phyloP scores from a whole-genome alignment of 768 basidiomycete species.

The Pulveroboletus sp. region DNA sequence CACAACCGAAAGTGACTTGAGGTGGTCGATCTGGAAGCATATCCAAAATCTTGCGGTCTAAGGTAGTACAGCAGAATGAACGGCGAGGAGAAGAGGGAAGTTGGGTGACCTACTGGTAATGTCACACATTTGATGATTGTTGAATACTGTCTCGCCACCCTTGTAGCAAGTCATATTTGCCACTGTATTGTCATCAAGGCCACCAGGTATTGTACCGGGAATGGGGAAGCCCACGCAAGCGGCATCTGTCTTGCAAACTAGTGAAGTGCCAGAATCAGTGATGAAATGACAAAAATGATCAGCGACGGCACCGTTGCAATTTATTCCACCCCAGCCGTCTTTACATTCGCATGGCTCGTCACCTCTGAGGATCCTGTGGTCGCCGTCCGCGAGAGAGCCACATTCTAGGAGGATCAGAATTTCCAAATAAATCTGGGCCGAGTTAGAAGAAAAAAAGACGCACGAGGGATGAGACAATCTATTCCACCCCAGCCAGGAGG shows the following conservation, averaged over 20 bases:
- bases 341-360: conserved; percentile 83
- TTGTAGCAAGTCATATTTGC: conserved; percentile 91
- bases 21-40: conserved; percentile 87
- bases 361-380: conserved; percentile 76
- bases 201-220: conserved; percentile 36
- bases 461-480: conserved; percentile 91
- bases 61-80: conserved; percentile 1
- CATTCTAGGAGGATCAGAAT: conserved; percentile 65
- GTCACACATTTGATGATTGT: conserved; percentile 96
- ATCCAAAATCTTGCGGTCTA: conserved; percentile 94
- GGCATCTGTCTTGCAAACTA: conserved; percentile 83
- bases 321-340: conserved; percentile 94
- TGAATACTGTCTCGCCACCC: conserved; percentile 90
- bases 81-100: neutral
- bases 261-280: neutral
- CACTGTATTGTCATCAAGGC: conserved; percentile 38
- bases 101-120: conserved; percentile 77
- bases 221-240: conserved; percentile 83
- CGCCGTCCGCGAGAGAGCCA: conserved; percentile 90
- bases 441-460: conserved; percentile 31
- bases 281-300: neutral
- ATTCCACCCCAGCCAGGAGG: conserved; percentile 97
- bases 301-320: conserved; percentile 82
- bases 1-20: conserved; percentile 96
- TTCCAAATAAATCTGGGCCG: neutral